These are phyloP conservation scores for Colletotrichum sp. DNA, from an alignment of 2,329 filamentous ascomycete genomes.

Conservation along the genomic window DNA sequence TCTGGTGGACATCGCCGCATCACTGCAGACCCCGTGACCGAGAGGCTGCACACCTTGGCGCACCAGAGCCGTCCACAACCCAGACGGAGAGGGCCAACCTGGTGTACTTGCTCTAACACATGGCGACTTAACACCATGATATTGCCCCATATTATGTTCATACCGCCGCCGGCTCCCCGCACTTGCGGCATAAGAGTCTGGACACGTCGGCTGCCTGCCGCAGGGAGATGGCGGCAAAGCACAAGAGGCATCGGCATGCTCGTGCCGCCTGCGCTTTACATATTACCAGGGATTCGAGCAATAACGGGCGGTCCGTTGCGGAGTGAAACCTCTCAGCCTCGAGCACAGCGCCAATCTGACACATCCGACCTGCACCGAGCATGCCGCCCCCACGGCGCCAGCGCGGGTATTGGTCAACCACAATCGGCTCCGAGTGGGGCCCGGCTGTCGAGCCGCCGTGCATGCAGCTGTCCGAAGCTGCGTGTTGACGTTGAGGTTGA, in stretches of 20 bases:
- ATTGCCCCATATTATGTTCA: neutral
- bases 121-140: neutral
- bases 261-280: slow-evolving; percentile 1
- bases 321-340: slow-evolving; percentile 11
- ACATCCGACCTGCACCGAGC: neutral
- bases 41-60: neutral
- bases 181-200: neutral
- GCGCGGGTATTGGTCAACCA: neutral
- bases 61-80: neutral
- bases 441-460: neutral
- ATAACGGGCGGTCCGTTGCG: neutral
- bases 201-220: neutral
- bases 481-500: neutral
- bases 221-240: neutral
- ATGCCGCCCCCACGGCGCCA: neutral
- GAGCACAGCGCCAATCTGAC: neutral
- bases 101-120: neutral
- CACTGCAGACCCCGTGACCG: neutral
- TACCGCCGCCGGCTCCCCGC: neutral
- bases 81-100: neutral
- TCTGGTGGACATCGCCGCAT: neutral
- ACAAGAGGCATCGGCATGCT: neutral
- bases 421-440: slow-evolving; percentile 1
- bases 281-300: neutral
- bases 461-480: neutral